Conservation (phyloP, 1,284 basidiomycete genomes). For the Athelia sp. region DNA sequence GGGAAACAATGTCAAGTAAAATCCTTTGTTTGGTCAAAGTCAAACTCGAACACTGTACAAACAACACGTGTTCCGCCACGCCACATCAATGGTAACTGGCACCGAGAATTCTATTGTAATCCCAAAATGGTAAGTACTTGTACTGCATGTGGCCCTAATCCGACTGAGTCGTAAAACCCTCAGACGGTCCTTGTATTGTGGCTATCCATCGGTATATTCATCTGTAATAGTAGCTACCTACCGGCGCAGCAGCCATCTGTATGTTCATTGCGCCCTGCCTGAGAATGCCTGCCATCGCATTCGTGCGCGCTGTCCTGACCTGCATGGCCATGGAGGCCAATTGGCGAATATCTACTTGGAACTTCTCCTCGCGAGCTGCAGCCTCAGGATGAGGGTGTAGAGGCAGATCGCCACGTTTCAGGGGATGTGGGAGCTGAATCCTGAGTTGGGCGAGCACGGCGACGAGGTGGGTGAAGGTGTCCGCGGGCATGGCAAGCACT, state of each 20-base stretch:
- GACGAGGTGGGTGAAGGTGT: neutral
- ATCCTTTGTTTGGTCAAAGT: slow-evolving; percentile 1
- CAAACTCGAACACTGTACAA: too few species aligned
- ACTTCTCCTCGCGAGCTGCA: neutral
- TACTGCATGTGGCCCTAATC: too few species aligned
- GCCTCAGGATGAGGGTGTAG: neutral
- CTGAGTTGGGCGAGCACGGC: neutral
- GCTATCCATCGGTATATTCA: too few species aligned
- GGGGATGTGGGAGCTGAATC: neutral
- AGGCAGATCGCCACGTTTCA: neutral
- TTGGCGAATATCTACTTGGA: neutral
- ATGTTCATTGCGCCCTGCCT: neutral
- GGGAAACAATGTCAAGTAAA: too few species aligned
- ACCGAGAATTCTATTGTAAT: too few species aligned
- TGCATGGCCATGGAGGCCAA: neutral
- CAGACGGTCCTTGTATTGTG: too few species aligned
- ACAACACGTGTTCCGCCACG: too few species aligned
- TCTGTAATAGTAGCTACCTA: neutral
- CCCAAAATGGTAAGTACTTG: too few species aligned
- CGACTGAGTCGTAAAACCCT: too few species aligned
- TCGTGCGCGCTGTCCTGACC: neutral
- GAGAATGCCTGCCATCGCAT: neutral
- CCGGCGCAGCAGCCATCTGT: neutral
- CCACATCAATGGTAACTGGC: too few species aligned
- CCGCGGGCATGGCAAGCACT: neutral